Percentiles rank a stretch among this genome's conserved stretches.
phyloP scores from a whole-genome alignment of 345 rosid species.

The Cochlearia excelsa region DNA sequence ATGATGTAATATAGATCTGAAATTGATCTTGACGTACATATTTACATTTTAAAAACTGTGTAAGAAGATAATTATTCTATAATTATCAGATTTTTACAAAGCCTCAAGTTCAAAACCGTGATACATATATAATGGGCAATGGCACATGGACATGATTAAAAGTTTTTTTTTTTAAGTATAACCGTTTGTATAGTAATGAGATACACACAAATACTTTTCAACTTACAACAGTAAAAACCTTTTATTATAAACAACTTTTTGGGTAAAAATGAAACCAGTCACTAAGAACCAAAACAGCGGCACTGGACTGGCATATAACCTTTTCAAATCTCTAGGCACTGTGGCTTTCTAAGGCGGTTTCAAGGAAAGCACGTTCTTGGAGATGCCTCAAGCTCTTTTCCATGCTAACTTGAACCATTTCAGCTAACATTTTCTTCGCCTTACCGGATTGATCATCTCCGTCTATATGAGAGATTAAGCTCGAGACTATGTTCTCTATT shows the following conservation, averaged over 20 bases:
- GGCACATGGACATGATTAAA: no score
- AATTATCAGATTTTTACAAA: no score
- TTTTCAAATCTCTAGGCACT: no score
- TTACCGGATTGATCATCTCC: constrained; percentile 80
- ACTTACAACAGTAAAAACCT: not conserved
- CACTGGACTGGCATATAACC: not conserved
- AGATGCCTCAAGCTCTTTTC: constrained; percentile 86
- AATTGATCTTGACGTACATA: not conserved
- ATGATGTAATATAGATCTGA: not conserved
- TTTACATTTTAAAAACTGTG: no score
- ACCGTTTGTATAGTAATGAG: not conserved
- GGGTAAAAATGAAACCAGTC: not conserved
- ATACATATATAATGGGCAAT: no score
- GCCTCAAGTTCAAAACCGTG: no score
- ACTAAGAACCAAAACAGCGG: not conserved
- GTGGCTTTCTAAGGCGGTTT: not conserved
- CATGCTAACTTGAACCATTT: constrained; percentile 97
- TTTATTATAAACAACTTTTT: no score
- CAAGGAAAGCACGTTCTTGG: constrained; percentile 63
- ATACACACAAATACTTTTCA: constrained; percentile 7
- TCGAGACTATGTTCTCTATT: constrained; percentile 75
- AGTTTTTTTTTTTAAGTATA: not conserved
- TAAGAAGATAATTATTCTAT: no score
- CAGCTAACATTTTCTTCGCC: constrained; percentile 87
- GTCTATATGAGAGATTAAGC: constrained; percentile 80